Base-by-base conservation (phyloP, 2,329 filamentous ascomycete species). In the Lizonia empirigonia region DNA sequence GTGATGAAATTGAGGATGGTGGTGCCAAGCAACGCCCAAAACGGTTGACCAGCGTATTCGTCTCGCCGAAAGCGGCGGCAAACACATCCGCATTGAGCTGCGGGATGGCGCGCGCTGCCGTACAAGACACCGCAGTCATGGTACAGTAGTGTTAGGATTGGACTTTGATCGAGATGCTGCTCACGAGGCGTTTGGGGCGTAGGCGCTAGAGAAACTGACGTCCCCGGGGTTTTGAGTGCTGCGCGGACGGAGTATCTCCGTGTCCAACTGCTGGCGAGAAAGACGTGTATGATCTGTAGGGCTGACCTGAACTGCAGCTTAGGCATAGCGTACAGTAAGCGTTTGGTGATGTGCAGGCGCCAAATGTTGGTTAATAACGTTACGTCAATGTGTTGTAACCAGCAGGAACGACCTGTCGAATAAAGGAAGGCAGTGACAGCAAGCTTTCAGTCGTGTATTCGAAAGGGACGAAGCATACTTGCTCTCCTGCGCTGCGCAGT, bases 61-160 rank as follows among this genome's bases (percentile, higher is more conserved):
- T 22, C 16, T 34, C 20, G 42, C 49, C 33, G 42, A 44, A 44
- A 47, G 37, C 26, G n/a, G 42, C 37, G 42, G 20, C 7, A 36
- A 5, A 20, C 9, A 40, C 19, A 23, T 15, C 27, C 27, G 33
- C 24, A 18, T 38, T 15, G 20, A 27, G 32, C 32, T 37, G 38
- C 49, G 42, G 49, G 49, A 47, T 52, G 37, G 38, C 33, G 42
- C 42, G 37, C 33, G 26, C 18, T 41, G 42, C 49, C 33, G 42
- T 36, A 7, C 36, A 12, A 32, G 36, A 23, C 41, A 38, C 44
- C 29, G 29, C 36, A 45, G 26, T 8, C 10, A 24, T 44, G 49
- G 36, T 18, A 32, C 23, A 13, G 2, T 37, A 24, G 33, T 27
- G 32, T 22, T 32, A 15, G 16, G 7, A 8, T 10, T 7, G n/a